Base-by-base conservation (phyloP, 108 stramenopile species). In the Conticribra weissflogii region DNA sequence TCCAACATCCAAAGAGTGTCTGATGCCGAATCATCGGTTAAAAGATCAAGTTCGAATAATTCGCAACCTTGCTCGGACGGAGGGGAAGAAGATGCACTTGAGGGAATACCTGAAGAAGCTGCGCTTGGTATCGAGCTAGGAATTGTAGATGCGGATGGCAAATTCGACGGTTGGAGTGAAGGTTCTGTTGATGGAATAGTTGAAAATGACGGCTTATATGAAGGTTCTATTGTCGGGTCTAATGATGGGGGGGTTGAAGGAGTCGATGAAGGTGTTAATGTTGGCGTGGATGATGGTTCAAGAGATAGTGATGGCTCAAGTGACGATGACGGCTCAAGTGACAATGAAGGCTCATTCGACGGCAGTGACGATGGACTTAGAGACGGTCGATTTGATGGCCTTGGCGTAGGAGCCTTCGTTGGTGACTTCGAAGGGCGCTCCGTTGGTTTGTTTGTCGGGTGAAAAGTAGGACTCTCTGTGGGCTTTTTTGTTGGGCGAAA, bases 311-410 rank as follows among this genome's bases (percentile, higher is more conserved):
- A n/a, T n/a, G n/a, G n/a, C n/a, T n/a, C n/a, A n/a, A n/a, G n/a
- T n/a, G n/a, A n/a, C n/a, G n/a, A n/a, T n/a, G n/a, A n/a, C n/a
- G n/a, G n/a, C n/a, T n/a, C n/a, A n/a, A n/a, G n/a, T n/a, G n/a
- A n/a, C n/a, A n/a, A n/a, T n/a, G n/a, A n/a, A n/a, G n/a, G n/a
- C n/a, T n/a, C n/a, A n/a, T n/a, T n/a, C n/a, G n/a, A n/a, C n/a
- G n/a, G n/a, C n/a, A n/a, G n/a, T n/a, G n/a, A n/a, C n/a, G 44
- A 46, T 3, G 59, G 59, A 41, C 41, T 60, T 16, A 45, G 9
- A 41, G 36, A 41, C 36, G 36, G 36, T 41, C 12, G 36, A 41
- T 41, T 41, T 9, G 36, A 9, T 41, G 36, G 36, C 12, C 36
- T 41, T 41, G 5, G 5, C 36, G 36, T 41, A 9, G 36, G 36